phyloP scores from a whole-genome alignment of 345 rosid genomes.

The Eucalyptus urophylla region DNA sequence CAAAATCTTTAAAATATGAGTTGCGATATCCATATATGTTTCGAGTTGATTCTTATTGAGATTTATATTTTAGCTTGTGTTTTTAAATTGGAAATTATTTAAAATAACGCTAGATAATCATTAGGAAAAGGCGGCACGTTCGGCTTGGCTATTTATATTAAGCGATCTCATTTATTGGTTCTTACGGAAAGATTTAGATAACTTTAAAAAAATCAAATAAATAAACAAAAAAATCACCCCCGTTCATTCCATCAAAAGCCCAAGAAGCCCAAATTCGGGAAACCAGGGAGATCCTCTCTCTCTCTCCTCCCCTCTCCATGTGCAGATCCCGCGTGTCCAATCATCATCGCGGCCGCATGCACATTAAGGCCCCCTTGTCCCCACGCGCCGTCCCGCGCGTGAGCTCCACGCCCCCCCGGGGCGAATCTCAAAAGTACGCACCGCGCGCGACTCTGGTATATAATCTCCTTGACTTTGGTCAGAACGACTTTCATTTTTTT shows the following conservation, averaged over 20 bases:
- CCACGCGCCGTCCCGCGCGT: neutral
- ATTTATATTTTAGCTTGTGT: neutral
- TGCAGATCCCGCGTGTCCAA: neutral
- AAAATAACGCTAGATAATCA: neutral
- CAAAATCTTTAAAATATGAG: neutral
- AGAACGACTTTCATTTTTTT: neutral
- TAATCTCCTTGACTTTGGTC: neutral
- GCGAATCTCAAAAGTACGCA: neutral
- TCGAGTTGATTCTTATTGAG: rapidly evolving
- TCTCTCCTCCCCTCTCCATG: neutral
- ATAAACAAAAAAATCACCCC: neutral
- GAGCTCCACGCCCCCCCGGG: neutral
- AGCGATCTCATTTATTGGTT: neutral
- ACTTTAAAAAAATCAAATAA: neutral
- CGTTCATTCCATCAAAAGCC: neutral
- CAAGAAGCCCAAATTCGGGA: neutral
- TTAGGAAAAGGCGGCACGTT: neutral
- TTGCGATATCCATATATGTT: rapidly evolving
- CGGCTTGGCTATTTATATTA: neutral
- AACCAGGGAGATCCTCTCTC: neutral
- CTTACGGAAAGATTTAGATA: neutral
- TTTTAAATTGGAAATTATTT: neutral
- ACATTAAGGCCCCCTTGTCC: neutral
- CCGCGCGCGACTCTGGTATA: neutral
- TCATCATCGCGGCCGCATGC: neutral